These are phyloP conservation scores for Populus ilicifolia DNA, from an alignment of 345 rosid species.

Conservation along the genomic window DNA sequence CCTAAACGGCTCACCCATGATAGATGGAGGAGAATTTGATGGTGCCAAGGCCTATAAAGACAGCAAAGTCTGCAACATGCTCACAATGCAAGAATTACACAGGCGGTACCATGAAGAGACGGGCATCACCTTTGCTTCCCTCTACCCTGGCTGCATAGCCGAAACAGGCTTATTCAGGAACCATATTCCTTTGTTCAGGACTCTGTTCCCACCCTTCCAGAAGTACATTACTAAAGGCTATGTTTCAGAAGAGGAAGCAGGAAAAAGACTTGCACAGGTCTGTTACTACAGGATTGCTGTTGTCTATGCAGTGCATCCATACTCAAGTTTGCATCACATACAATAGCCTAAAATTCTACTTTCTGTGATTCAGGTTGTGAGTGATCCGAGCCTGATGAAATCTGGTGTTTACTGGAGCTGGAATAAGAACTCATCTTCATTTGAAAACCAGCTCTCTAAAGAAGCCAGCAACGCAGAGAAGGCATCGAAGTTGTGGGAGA, in stretches of 20 bases:
- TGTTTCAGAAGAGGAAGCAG: constrained; percentile 24
- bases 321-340: neutral
- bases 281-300: neutral
- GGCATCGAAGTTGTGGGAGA: constrained; percentile 89
- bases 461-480: constrained; percentile 84
- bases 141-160: constrained; percentile 97
- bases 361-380: constrained; percentile 52
- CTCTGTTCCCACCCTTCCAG: constrained; percentile 30
- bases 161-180: constrained; percentile 92
- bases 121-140: constrained; percentile 73
- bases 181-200: constrained; percentile 71
- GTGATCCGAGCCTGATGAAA: constrained; percentile 73
- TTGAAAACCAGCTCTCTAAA: constrained; percentile 80
- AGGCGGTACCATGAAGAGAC: constrained; percentile 85
- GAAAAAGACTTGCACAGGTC: constrained; percentile 28
- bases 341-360: constrained; percentile 10
- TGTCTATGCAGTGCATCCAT: neutral
- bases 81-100: constrained; percentile 94
- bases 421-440: constrained; percentile 88
- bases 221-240: constrained; percentile 29
- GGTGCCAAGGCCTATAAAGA: constrained; percentile 99
- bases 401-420: constrained; percentile 98
- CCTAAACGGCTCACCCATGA: constrained; percentile 72
- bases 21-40: constrained; percentile 87
- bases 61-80: constrained; percentile 97